Conservation (phyloP, 2,329 filamentous ascomycete species). For the Ceratocystis papillata region DNA sequence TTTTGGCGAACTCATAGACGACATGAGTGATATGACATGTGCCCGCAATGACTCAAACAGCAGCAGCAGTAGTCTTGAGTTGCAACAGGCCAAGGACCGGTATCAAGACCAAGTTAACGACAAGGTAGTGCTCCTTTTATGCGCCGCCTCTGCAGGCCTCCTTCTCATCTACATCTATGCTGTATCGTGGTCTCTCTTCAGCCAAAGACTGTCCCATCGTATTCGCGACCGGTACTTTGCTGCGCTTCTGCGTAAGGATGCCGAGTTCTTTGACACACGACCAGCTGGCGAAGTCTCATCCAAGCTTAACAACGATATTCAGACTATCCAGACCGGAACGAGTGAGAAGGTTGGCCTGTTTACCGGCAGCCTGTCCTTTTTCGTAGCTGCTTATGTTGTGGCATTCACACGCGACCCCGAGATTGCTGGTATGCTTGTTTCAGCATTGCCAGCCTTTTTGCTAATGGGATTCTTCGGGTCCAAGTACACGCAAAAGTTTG, state of each 20-base stretch:
- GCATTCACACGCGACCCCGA: constrained; percentile 54
- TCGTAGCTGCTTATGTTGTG: constrained; percentile 55
- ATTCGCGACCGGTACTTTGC: constrained; percentile 51
- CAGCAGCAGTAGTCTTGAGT: not conserved
- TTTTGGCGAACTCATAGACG: constrained; percentile 53
- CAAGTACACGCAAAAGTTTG: constrained; percentile 43
- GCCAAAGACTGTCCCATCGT: constrained; percentile 52
- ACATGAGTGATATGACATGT: constrained; percentile 49
- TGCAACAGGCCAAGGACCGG: constrained; percentile 28
- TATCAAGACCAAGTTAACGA: constrained; percentile 38
- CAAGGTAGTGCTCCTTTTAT: constrained; percentile 52
- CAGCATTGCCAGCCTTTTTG: constrained; percentile 51
- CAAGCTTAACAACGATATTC: constrained; percentile 54
- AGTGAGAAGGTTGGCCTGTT: constrained; percentile 60
- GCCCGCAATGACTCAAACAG: constrained; percentile 28
- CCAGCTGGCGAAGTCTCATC: constrained; percentile 53
- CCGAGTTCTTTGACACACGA: constrained; percentile 52
- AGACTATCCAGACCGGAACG: constrained; percentile 55
- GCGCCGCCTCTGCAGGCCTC: constrained; percentile 53
- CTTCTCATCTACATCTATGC: constrained; percentile 53
- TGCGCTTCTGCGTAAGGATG: constrained; percentile 49
- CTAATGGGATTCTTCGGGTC: constrained; percentile 48
- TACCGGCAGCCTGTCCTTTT: constrained; percentile 52
- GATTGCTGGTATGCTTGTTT: constrained; percentile 54
- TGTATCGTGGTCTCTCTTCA: constrained; percentile 52